Evolutionary conservation across 2,329 filamentous ascomycete genomes (phyloP).

Genomic region (Epichloe sibirici): DNA sequence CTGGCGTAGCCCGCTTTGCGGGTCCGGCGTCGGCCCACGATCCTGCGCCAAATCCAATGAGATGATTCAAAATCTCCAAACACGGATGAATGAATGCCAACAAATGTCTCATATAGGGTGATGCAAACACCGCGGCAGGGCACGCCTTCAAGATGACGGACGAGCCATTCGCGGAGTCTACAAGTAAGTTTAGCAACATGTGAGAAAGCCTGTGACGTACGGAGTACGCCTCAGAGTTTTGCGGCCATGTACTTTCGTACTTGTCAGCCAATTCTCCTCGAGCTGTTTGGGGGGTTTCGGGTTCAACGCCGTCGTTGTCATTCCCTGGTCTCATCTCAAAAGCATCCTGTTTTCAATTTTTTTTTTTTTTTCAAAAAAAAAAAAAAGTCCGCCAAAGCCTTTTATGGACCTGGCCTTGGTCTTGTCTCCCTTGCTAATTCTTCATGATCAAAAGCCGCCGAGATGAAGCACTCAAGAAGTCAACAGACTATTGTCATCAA

Average conservation of each 20-base stretch:
- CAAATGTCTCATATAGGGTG: neutral
- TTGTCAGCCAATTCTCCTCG: neutral
- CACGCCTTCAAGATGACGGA: constrained; percentile 9
- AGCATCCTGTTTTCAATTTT: constrained; percentile 1
- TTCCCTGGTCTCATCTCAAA: constrained; percentile 1
- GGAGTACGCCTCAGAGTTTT: neutral
- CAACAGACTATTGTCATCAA: constrained; percentile 60
- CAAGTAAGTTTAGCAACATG: constrained; percentile 6
- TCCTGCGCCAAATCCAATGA: constrained; percentile 6
- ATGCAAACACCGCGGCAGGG: constrained; percentile 5
- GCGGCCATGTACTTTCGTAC: neutral
- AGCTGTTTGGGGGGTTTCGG: neutral
- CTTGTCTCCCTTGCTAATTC: constrained; percentile 1
- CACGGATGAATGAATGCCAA: constrained; percentile 3
- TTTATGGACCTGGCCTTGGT: constrained; percentile 3
- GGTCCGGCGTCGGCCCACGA: constrained; percentile 5
- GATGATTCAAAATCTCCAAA: constrained; percentile 2
- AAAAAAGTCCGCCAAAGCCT: neutral
- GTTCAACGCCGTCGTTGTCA: constrained; percentile 2
- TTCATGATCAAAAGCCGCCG: constrained; percentile 25
- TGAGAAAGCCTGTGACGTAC: constrained; percentile 2
- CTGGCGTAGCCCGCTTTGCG: constrained; percentile 1
- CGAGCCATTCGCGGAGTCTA: constrained; percentile 9
- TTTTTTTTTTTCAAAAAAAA: neutral
- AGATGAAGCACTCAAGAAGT: constrained; percentile 49